Conservation (phyloP, 257 asterid species). For the Solanum pimpinellifolium region DNA sequence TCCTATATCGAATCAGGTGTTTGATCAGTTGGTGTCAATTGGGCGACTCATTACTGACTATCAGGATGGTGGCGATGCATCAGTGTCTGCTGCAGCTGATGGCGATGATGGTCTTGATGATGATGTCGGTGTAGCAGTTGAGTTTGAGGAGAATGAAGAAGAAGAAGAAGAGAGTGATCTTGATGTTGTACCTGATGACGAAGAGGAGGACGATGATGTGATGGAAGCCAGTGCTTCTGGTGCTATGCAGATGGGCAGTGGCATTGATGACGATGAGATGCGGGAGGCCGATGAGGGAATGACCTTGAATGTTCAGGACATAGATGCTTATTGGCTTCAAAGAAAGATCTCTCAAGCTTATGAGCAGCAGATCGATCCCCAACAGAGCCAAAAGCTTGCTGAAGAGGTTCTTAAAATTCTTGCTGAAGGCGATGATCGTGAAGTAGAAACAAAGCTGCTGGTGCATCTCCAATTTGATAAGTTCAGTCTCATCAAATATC, state of each 20-base stretch:
- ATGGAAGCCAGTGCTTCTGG: slow-evolving; percentile 12
- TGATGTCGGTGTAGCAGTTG: slow-evolving; percentile 38
- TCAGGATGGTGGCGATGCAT: slow-evolving; percentile 20
- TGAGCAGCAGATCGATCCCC: slow-evolving; percentile 32
- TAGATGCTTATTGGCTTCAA: slow-evolving; percentile 41
- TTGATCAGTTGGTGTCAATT: slow-evolving; percentile 15
- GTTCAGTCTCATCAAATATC: slow-evolving; percentile 23
- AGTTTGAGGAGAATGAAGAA: slow-evolving; percentile 38
- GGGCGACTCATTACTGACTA: slow-evolving; percentile 23
- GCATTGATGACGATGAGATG: slow-evolving; percentile 29
- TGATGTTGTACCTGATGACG: slow-evolving; percentile 27
- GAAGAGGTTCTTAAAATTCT: slow-evolving; percentile 34
- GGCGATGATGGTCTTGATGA: slow-evolving; percentile 24
- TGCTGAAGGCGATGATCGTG: slow-evolving; percentile 31
- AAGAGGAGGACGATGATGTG: slow-evolving; percentile 28
- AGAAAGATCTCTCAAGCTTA: slow-evolving; percentile 37
- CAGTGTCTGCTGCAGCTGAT: slow-evolving; percentile 6
- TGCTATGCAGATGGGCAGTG: slow-evolving; percentile 36
- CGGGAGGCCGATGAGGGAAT: slow-evolving; percentile 20
- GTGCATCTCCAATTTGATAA: slow-evolving; percentile 26
- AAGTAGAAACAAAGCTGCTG: slow-evolving; percentile 27
- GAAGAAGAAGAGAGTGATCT: slow-evolving; percentile 35
- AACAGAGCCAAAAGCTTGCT: slow-evolving; percentile 32
- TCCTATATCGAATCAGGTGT: slow-evolving; percentile 10
- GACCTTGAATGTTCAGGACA: slow-evolving; percentile 37